phyloP scores from a whole-genome alignment of 2,329 filamentous ascomycete species.

The Alternaria solani region DNA sequence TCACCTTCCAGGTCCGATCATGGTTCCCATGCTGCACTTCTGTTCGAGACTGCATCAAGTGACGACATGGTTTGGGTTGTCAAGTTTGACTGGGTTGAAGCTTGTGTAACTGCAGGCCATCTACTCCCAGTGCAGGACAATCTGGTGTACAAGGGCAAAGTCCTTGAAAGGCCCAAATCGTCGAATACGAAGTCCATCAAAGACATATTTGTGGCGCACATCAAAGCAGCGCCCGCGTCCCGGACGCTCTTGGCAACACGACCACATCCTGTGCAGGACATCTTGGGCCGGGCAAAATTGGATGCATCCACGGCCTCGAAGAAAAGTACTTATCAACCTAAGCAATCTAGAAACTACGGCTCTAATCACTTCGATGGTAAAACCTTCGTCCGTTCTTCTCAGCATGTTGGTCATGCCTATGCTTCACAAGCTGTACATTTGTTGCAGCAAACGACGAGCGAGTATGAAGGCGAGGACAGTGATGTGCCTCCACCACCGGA shows the following conservation, averaged over 20 bases:
- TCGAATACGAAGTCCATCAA: slow-evolving; percentile 30
- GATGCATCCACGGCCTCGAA: slow-evolving; percentile 48
- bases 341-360: slow-evolving; percentile 27
- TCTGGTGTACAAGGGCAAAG: slow-evolving; percentile 61
- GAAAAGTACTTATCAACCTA: slow-evolving; percentile 24
- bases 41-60: slow-evolving; percentile 25
- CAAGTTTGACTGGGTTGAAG: slow-evolving; percentile 62
- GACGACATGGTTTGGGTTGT: slow-evolving; percentile 58
- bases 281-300: slow-evolving; percentile 64
- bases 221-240: slow-evolving; percentile 21
- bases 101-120: slow-evolving; percentile 54
- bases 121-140: slow-evolving; percentile 59
- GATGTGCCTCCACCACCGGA: slow-evolving; percentile 72
- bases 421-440: slow-evolving; percentile 53
- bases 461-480: slow-evolving; percentile 68
- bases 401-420: slow-evolving; percentile 19
- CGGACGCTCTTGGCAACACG: slow-evolving; percentile 30
- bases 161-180: slow-evolving; percentile 49
- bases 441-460: slow-evolving; percentile 76
- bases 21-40: not conserved
- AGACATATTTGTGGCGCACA: slow-evolving; percentile 16
- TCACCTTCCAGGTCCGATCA: slow-evolving; percentile 16
- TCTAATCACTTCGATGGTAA: slow-evolving; percentile 46
- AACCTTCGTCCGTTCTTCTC: slow-evolving; percentile 37
- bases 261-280: slow-evolving; percentile 40